phyloP scores from a whole-genome alignment of 768 basidiomycete genomes.

The Amanita muscaria region DNA sequence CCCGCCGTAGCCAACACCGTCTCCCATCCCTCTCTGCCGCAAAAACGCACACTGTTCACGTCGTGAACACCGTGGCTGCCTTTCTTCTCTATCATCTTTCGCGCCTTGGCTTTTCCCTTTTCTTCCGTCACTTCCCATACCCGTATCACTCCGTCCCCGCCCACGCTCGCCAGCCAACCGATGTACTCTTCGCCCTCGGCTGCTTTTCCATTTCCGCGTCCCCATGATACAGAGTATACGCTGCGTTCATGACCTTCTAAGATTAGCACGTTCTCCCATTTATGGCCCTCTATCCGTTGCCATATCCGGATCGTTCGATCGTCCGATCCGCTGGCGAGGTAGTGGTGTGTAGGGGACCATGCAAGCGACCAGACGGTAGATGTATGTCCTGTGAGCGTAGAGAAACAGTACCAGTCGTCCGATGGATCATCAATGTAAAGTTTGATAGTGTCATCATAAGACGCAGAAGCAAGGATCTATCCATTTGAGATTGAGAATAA shows the following conservation, averaged over 20 bases:
- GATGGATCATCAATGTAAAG: constrained; percentile 89
- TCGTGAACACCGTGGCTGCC: constrained; percentile 79
- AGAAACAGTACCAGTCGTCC: constrained; percentile 89
- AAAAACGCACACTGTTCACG: constrained; percentile 82
- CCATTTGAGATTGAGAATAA: constrained; percentile 6
- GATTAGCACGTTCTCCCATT: constrained; percentile 54
- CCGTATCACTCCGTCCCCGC: constrained; percentile 77
- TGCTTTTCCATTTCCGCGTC: constrained; percentile 27
- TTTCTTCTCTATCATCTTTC: constrained; percentile 43
- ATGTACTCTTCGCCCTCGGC: constrained; percentile 29
- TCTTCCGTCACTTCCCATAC: constrained; percentile 65
- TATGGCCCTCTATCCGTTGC: constrained; percentile 53
- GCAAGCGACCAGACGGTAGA: constrained; percentile 92
- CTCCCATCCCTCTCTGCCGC: constrained; percentile 53
- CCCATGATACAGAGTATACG: constrained; percentile 80
- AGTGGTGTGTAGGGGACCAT: constrained; percentile 70
- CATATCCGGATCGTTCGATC: constrained; percentile 80
- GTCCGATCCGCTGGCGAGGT: constrained; percentile 83
- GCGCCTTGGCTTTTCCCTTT: constrained; percentile 10
- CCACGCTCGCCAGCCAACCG: constrained; percentile 81
- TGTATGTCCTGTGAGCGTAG: constrained; percentile 70
- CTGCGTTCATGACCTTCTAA: constrained; percentile 62
- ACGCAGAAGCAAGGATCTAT: constrained; percentile 91
- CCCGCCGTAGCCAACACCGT: constrained; percentile 74
- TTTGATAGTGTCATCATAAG: constrained; percentile 95